Evolutionary conservation across 495 filamentous ascomycete genomes (phyloP).

Genomic region (Aspergillus baeticus): DNA sequence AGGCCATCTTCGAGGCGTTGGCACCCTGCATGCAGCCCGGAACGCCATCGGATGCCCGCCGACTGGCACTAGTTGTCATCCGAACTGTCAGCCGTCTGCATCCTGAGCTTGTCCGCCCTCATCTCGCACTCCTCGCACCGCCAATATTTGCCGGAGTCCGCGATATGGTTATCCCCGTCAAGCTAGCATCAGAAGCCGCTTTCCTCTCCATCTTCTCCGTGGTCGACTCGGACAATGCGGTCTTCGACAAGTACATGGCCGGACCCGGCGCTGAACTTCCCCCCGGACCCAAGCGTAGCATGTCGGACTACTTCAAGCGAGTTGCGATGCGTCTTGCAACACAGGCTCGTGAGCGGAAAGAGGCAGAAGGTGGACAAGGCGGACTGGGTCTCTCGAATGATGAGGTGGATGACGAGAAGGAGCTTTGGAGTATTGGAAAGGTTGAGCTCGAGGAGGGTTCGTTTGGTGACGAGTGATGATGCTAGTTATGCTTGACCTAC

Average conservation of each 20-base stretch:
- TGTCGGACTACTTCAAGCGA: constrained; percentile 97
- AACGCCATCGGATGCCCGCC: constrained; percentile 74
- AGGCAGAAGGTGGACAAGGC: constrained; percentile 86
- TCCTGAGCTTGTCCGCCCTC: constrained; percentile 72
- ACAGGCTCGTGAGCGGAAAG: constrained; percentile 82
- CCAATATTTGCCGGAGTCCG: constrained; percentile 88
- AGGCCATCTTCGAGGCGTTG: constrained; percentile 75
- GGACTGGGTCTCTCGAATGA: constrained; percentile 83
- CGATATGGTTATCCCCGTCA: constrained; percentile 93
- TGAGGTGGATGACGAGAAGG: constrained; percentile 89
- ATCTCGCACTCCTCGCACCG: constrained; percentile 73
- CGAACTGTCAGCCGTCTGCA: constrained; percentile 78
- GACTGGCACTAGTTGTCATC: constrained; percentile 83
- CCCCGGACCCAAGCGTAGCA: constrained; percentile 75
- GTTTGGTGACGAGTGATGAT: constrained; percentile 49
- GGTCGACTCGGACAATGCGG: constrained; percentile 76
- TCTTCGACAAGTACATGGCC: constrained; percentile 89
- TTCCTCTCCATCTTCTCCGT: constrained; percentile 94
- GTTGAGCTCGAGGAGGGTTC: constrained; percentile 73
- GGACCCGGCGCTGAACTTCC: constrained; percentile 59
- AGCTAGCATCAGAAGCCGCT: constrained; percentile 90
- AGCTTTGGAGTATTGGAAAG: constrained; percentile 93
- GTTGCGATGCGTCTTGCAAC: constrained; percentile 76
- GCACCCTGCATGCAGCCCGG: constrained; percentile 73
- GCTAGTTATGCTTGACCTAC: constrained; percentile 21